These are phyloP conservation scores for Ploettnerulaceae sp. DNA, from an alignment of 2,329 filamentous ascomycete genomes.

Conservation along the genomic window DNA sequence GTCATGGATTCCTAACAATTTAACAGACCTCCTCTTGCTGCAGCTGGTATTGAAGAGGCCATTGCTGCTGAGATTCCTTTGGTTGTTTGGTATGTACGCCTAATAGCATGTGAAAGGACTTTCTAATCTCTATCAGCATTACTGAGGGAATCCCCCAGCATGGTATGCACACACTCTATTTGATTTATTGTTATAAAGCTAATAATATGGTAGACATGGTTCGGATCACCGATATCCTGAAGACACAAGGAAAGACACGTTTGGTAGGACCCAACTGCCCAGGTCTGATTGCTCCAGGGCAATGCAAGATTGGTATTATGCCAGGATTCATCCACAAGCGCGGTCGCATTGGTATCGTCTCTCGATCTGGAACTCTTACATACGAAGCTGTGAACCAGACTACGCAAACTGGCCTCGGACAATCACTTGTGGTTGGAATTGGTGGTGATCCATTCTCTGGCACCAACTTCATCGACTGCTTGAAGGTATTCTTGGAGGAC, in stretches of 20 bases:
- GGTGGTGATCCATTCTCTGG: slow-evolving; percentile 98
- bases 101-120: slow-evolving; percentile 21
- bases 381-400: slow-evolving; percentile 99
- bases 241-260: slow-evolving; percentile 94
- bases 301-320: slow-evolving; percentile 99
- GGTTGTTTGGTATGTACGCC: slow-evolving; percentile 66
- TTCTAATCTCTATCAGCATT: slow-evolving; percentile 47
- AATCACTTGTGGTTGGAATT: slow-evolving; percentile 97
- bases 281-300: slow-evolving; percentile 88
- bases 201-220: slow-evolving; percentile 72
- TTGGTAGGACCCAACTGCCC: slow-evolving; percentile 98
- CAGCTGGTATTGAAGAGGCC: slow-evolving; percentile 94
- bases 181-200: slow-evolving; percentile 18
- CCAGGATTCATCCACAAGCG: slow-evolving; percentile 99
- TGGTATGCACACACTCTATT: slow-evolving; percentile 51
- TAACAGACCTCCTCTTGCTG: slow-evolving; percentile 78
- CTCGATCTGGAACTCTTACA: slow-evolving; percentile 93
- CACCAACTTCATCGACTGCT: slow-evolving; percentile 99
- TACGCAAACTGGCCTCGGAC: slow-evolving; percentile 90
- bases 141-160: slow-evolving; percentile 98
- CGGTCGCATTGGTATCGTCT: slow-evolving; percentile 97
- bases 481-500: slow-evolving; percentile 94
- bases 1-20: slow-evolving; percentile 14
- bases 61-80: slow-evolving; percentile 89
- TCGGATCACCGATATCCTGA: slow-evolving; percentile 95